Base-by-base conservation (phyloP, 768 basidiomycete species). In the Xerocomellus intermedius region DNA sequence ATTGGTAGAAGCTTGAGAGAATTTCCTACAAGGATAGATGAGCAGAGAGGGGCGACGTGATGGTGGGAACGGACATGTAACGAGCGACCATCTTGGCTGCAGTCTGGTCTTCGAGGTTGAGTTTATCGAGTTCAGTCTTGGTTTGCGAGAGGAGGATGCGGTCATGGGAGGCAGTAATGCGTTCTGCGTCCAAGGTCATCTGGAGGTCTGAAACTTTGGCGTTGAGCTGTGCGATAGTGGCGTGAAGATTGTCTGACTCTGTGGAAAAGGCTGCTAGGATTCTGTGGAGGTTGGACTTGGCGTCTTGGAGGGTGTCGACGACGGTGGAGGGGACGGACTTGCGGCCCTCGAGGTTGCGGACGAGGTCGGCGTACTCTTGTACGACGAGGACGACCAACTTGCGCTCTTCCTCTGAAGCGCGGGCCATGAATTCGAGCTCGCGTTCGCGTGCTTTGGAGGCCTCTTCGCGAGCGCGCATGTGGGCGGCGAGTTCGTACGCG, bases 21-120 rank as follows among this genome's bases (percentile, higher is more conserved):
- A 94, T 69, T 84, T 87, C 91, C 91, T 91, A 57, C 3, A 3
- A 13, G 24, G 9, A 55, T 36, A 12, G 3, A 10, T 58, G 51
- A 58, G 42, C 46, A 59, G n/a, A 50, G 5, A 32, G 28, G 8
- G 19, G 47, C 0, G 53, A 24, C 0, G 10, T 17, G 28, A 39
- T 4, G 17, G 16, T 16, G 37, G n/a, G 8, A 33, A 75, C 84
- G 52, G 60, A 91, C 91, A 92, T 93, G 67, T 93, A 93, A 36
- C 88, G 82, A 26, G 89, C 82, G 28, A 94, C 91, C 82, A 92
- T 88, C 63, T 85, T 88, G 13, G 86, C 85, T 3, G 91, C 90
- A 0, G 86, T 80, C n/a, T 76, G 80, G 53, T 92, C 89, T 46
- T 91, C 87, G 17, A 83, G 67, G 58, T 75, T 73, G 44, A 82